phyloP scores from a whole-genome alignment of 108 stramenopile genomes.

The Epipyxis sp. region DNA sequence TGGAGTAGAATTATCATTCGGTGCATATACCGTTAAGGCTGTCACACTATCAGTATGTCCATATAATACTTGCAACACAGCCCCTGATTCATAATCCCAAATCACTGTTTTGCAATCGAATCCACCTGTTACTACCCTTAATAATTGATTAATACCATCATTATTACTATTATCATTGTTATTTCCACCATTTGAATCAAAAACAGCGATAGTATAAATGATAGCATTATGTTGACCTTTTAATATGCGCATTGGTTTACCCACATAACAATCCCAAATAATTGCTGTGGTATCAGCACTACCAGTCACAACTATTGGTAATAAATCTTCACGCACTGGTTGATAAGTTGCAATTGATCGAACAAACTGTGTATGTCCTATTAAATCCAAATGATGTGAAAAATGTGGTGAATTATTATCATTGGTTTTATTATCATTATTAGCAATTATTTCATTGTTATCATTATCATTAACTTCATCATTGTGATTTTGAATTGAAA shows the following conservation, averaged over 20 bases:
- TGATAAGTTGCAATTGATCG: neutral
- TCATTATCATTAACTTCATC: no score
- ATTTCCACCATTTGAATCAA: neutral
- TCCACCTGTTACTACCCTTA: neutral
- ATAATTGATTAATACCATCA: neutral
- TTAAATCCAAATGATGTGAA: no score
- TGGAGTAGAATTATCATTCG: conserved; percentile 2
- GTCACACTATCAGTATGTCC: conserved; percentile 23
- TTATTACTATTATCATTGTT: neutral
- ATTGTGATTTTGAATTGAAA: no score
- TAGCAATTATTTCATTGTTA: no score
- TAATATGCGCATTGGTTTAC: no score
- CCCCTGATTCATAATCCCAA: conserved; percentile 3
- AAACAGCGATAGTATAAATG: neutral
- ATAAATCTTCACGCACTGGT: neutral
- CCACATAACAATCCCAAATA: conserved; percentile 9
- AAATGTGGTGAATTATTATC: neutral
- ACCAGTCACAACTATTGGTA: neutral
- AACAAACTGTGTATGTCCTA: neutral
- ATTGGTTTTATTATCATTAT: neutral
- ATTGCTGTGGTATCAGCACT: neutral
- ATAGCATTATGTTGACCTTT: neutral
- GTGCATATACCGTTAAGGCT: conserved; percentile 1
- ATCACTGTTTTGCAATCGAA: conserved; percentile 9
- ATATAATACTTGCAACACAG: neutral